These are phyloP conservation scores for Tetrahymena malaccensis DNA, from an alignment of 73 alveolate genomes.

Conservation along the genomic window DNA sequence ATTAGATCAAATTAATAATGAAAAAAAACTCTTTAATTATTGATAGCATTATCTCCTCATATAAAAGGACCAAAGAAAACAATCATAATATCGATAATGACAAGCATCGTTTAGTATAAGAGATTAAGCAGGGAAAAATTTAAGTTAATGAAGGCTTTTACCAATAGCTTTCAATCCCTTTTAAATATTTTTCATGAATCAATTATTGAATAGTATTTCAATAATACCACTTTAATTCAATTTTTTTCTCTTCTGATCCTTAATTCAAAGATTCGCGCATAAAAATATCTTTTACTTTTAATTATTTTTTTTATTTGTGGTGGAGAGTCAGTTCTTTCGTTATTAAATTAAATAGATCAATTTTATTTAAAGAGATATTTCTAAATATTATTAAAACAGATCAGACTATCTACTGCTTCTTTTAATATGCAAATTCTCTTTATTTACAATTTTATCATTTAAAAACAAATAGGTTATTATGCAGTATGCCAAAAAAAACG, in stretches of 20 bases:
- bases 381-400: no score
- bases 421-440: neutral
- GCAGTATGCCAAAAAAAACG: slow-evolving; percentile 46
- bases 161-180: neutral
- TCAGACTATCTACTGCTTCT: no score
- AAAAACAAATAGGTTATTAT: slow-evolving; percentile 33
- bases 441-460: neutral
- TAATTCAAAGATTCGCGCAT: neutral
- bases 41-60: neutral
- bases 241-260: neutral
- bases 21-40: no score
- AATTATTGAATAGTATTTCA: neutral
- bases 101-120: no score
- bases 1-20: neutral
- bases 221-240: neutral
- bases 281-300: neutral
- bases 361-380: no score
- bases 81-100: neutral
- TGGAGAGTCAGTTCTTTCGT: neutral
- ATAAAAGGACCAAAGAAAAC: no score
- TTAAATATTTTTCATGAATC: neutral
- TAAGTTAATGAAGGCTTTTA: neutral
- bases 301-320: neutral
- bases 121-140: neutral
- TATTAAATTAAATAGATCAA: neutral